Percentiles rank a stretch among this genome's conserved stretches.
Conservation (phyloP, 2,329 filamentous ascomycete species). For the Byssochlamys sp. region DNA sequence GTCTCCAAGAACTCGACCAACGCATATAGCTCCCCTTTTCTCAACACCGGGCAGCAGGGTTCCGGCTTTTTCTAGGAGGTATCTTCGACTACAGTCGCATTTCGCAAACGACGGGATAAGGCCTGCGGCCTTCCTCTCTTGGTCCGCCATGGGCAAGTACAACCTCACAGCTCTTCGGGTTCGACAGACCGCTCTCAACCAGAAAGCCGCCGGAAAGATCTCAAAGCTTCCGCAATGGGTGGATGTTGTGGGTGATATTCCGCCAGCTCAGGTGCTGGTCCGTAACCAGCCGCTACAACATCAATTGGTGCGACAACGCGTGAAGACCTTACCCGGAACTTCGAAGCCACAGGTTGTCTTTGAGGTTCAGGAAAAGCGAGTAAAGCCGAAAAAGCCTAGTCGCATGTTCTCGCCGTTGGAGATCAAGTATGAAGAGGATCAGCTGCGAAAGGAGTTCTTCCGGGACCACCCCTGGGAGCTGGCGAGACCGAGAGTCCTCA, state of each 20-base stretch:
- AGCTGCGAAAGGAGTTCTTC: constrained; percentile 71
- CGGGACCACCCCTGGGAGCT: constrained; percentile 95
- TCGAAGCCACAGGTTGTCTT: constrained; percentile 26
- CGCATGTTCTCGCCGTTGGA: constrained; percentile 70
- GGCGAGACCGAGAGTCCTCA: constrained; percentile 71
- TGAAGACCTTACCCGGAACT: constrained; percentile 21
- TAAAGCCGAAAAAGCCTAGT: constrained; percentile 55
- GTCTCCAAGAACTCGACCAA: background rate
- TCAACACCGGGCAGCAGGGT: background rate
- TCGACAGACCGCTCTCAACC: constrained; percentile 32
- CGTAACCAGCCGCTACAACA: constrained; percentile 46
- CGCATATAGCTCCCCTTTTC: background rate
- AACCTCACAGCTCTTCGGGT: constrained; percentile 39
- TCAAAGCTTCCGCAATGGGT: constrained; percentile 44
- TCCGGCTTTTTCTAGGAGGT: background rate
- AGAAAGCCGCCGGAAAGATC: constrained; percentile 28
- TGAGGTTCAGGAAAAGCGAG: constrained; percentile 25
- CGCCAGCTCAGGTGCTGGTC: constrained; percentile 51
- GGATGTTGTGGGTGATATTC: constrained; percentile 46
- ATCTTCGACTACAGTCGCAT: background rate
- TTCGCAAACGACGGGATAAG: background rate
- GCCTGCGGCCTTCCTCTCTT: background rate
- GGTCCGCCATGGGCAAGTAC: constrained; percentile 34
- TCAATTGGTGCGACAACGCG: constrained; percentile 30
- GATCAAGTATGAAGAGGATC: constrained; percentile 75